phyloP scores from a whole-genome alignment of 805 yeast species.

The Jamesozyma hellenica region DNA sequence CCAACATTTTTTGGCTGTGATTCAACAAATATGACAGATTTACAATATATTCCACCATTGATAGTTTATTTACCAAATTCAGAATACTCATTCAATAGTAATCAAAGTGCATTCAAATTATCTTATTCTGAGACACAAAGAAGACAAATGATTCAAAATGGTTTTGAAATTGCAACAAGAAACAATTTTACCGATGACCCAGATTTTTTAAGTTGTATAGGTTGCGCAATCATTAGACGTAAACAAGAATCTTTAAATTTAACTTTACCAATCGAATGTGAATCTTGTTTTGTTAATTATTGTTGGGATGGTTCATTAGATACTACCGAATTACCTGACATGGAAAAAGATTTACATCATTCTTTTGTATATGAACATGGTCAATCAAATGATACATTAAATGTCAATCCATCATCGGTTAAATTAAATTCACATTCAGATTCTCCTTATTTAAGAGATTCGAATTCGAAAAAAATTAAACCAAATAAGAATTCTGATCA shows the following conservation, averaged over 20 bases:
- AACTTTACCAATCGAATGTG: conserved; percentile 58
- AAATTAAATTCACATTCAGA: neutral
- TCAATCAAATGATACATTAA: neutral
- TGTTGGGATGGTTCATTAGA: conserved; percentile 48
- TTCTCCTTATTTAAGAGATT: conserved; percentile 7
- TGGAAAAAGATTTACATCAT: conserved; percentile 10
- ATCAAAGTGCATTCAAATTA: conserved; percentile 62
- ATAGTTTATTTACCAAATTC: conserved; percentile 70
- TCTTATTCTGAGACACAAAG: conserved; percentile 50
- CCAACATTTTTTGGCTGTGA: conserved; percentile 85
- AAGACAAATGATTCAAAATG: conserved; percentile 55
- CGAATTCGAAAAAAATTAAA: conserved; percentile 5
- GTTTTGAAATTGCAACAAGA: conserved; percentile 59
- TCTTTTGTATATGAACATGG: conserved; percentile 12
- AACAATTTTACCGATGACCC: conserved; percentile 56
- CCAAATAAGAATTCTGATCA: conserved; percentile 1
- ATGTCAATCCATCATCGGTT: too few species aligned
- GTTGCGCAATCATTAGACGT: conserved; percentile 75
- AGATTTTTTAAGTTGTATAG: conserved; percentile 65
- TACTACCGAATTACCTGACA: conserved; percentile 25
- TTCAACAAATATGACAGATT: conserved; percentile 49
- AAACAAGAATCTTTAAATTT: conserved; percentile 57
- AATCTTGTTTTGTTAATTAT: conserved; percentile 56
- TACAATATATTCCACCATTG: conserved; percentile 55
- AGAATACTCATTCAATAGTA: conserved; percentile 54